A percentile compares a stretch with the other conserved stretches of the same genome.
phyloP scores from a whole-genome alignment of 148 eudicot species.

The Mesembryanthemum crystallinum region DNA sequence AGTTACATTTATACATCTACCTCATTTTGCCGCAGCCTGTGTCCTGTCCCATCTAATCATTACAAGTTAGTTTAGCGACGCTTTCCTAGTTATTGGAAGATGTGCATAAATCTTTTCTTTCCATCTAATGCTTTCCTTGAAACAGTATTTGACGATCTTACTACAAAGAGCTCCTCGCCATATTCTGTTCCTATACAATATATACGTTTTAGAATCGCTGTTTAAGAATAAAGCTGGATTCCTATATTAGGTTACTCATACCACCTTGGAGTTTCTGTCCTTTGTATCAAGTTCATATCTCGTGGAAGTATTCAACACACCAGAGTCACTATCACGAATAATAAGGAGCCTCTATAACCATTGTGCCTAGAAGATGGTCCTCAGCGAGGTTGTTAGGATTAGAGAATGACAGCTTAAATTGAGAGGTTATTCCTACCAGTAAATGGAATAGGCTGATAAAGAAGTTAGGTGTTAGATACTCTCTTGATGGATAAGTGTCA shows the following conservation, averaged over 20 bases:
- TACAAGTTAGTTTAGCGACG: constrained; percentile 6
- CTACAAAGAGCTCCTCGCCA: background rate
- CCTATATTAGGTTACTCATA: background rate
- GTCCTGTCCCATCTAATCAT: constrained; percentile 10
- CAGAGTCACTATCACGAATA: constrained; percentile 3
- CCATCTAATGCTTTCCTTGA: constrained; percentile 7
- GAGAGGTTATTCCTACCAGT: constrained; percentile 21
- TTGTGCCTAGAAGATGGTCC: constrained; percentile 5
- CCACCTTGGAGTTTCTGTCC: background rate
- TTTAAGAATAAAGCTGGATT: constrained; percentile 3
- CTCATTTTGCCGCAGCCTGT: background rate
- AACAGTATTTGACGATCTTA: constrained; percentile 3
- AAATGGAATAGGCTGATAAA: constrained; percentile 23
- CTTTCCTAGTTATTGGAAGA: constrained; percentile 17
- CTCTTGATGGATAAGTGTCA: constrained; percentile 24
- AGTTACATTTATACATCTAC: constrained; percentile 1
- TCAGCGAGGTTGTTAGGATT: constrained; percentile 3
- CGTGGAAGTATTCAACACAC: background rate
- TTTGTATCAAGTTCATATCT: constrained; percentile 3
- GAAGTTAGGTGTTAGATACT: constrained; percentile 29
- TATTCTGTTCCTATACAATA: background rate
- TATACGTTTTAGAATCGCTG: background rate
- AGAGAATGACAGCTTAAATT: constrained; percentile 14
- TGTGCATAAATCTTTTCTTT: constrained; percentile 18
- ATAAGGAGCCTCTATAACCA: background rate